phyloP scores from a whole-genome alignment of 306 rosid species.

The Biancaea sappan region DNA sequence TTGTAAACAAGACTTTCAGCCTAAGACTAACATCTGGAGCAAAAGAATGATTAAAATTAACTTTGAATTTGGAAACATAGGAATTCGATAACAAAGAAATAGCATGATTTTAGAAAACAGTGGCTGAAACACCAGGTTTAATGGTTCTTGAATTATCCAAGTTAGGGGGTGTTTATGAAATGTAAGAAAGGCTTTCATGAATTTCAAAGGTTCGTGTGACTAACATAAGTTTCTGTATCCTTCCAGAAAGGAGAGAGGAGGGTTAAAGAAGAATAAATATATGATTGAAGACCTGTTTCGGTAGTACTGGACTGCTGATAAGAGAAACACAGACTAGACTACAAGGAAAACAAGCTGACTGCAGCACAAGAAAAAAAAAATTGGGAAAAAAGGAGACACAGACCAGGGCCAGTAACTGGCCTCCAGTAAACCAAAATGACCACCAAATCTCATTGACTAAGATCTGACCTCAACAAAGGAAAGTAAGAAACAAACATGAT shows the following conservation, averaged over 20 bases:
- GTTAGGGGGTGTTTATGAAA: too few relatives aligned
- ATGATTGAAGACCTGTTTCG: not conserved
- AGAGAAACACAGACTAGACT: not conserved
- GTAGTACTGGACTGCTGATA: not conserved
- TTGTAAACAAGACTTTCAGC: not conserved
- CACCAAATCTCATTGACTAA: not conserved
- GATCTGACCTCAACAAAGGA: not conserved
- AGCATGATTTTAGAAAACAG: not conserved
- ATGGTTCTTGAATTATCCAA: not conserved
- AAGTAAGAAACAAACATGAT: not conserved
- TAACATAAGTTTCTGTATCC: not conserved
- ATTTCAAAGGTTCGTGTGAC: not conserved
- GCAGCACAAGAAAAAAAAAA: not conserved
- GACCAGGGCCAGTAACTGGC: not conserved
- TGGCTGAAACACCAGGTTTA: not conserved
- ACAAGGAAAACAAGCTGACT: not conserved
- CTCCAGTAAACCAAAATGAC: not conserved
- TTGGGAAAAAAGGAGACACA: not conserved
- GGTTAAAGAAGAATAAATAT: not conserved
- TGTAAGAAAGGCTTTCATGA: too few relatives aligned
- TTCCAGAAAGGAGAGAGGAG: not conserved
- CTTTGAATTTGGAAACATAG: not conserved
- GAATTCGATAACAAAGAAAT: not conserved
- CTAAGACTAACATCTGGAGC: not conserved
- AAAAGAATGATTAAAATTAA: not conserved